Base-by-base conservation (phyloP, 495 filamentous ascomycete genomes). In the Ascobolus immersus region DNA sequence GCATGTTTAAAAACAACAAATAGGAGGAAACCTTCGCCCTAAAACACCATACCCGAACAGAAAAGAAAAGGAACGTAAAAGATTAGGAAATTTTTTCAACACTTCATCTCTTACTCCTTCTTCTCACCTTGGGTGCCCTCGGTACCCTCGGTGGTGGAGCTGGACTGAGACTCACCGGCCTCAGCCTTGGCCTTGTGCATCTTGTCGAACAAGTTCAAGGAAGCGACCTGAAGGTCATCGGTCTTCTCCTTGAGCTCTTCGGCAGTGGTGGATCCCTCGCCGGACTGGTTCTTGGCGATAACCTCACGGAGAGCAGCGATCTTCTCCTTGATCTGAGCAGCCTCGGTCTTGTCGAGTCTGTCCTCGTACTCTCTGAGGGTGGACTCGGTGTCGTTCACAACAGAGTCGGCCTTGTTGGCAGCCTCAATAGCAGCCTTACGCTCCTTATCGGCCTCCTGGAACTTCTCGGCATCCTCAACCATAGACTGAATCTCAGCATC, bases 131-230 rank as follows among this genome's bases (percentile, higher is more conserved):
- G 73, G 18, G 28, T 31, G 4, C 9, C 10, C 17, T 31, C 11
- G 11, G n/a, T n/a, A 43, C 55, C 53, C 38, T 30, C 14, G 37
- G 44, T 23, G 40, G 40, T 21, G 35, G 26, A 25, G 38, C 4
- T 17, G 4, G 28, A 34, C 49, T 50, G 34, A n/a, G n/a, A n/a
- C n/a, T n/a, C n/a, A n/a, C n/a, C n/a, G n/a, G n/a, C n/a, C 63
- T 82, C 78, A 42, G 55, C 47, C 42, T 78, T 69, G 32, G 89
- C 80, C 65, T 89, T 89, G 71, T 96, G 86, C 79, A 96, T 91
- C 74, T 96, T 92, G 64, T 94, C 86, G 57, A 96, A 96, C 43
- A 94, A 69, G 55, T 73, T 90, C 60, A 96, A 65, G 59, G 76
- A 82, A 38, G 86, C 79, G 50, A 71, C 77, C 60, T 94, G 89